Evolutionary conservation across 208 protist genomes (phyloP).

Genomic region (Trypanosoma mega): DNA sequence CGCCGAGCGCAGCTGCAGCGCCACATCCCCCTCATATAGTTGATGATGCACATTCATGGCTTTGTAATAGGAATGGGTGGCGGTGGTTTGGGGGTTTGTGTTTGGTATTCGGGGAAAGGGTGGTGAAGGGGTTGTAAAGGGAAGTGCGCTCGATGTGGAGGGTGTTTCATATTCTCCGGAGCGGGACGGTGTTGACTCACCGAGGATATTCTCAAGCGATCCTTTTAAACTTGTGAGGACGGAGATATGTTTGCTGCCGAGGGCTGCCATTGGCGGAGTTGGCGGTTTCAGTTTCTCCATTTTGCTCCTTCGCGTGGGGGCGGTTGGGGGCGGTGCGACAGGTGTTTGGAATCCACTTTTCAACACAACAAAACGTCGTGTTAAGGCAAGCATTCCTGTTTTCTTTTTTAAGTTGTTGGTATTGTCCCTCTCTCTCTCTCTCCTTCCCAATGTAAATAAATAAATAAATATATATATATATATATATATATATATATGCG

Average conservation of each 20-base stretch:
- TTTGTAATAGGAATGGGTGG: slow-evolving; percentile 14
- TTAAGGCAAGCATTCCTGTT: background rate
- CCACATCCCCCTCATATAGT: slow-evolving; percentile 33
- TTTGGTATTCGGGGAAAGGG: no score
- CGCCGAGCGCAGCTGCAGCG: slow-evolving; percentile 14
- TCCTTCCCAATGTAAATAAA: background rate
- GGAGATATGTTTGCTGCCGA: background rate
- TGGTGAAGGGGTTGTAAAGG: no score
- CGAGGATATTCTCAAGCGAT: slow-evolving; percentile 11
- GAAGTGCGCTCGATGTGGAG: no score
- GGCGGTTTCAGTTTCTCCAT: background rate
- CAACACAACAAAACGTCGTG: background rate
- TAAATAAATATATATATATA: background rate
- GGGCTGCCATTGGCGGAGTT: background rate
- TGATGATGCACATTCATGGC: slow-evolving; percentile 21
- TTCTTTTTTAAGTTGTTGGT: background rate
- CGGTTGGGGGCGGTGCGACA: background rate
- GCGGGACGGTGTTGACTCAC: background rate
- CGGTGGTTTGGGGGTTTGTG: no score
- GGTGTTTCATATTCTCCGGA: background rate
- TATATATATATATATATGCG: slow-evolving; percentile 1
- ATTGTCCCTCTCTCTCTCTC: background rate
- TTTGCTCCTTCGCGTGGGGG: background rate
- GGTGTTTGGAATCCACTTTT: background rate
- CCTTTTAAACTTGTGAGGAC: slow-evolving; percentile 6